These are phyloP conservation scores for Amanita polypyramis DNA, from an alignment of 768 basidiomycete genomes.

Conservation along the genomic window DNA sequence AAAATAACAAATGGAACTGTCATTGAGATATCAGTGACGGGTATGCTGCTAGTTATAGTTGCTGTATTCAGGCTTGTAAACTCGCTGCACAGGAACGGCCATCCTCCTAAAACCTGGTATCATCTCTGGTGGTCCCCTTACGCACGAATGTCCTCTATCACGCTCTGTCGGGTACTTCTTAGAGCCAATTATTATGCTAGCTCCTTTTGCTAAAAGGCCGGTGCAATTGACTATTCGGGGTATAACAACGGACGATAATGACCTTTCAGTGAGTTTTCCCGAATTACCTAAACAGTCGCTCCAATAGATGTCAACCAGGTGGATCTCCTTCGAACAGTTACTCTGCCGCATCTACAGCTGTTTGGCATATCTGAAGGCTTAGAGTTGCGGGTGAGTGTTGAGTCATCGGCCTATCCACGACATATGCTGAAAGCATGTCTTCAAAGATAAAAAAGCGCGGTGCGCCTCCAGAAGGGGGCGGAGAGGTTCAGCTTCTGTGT, in stretches of 20 bases:
- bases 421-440: background rate
- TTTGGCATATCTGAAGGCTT: conserved; percentile 88
- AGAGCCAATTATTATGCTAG: conserved; percentile 82
- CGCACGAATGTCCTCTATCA: conserved; percentile 83
- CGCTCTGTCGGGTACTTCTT: conserved; percentile 91
- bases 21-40: conserved; percentile 95
- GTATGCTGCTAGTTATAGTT: conserved; percentile 27
- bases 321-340: conserved; percentile 83
- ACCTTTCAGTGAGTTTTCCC: conserved; percentile 60
- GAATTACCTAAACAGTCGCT: background rate
- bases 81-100: conserved; percentile 60
- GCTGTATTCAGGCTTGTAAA: background rate
- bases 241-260: conserved; percentile 86
- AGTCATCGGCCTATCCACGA: background rate
- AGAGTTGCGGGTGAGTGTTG: conserved; percentile 61
- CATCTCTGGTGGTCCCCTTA: conserved; percentile 70
- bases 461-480: conserved; percentile 82
- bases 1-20: conserved; percentile 89
- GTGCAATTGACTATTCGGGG: conserved; percentile 75
- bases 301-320: conserved; percentile 35
- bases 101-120: conserved; percentile 89
- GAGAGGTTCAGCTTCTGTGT: conserved; percentile 89
- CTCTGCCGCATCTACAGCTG: conserved; percentile 80
- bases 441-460: conserved; percentile 92
- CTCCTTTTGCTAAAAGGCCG: conserved; percentile 86